phyloP scores from a whole-genome alignment of 257 asterid species.

The Anisodus tanguticus region DNA sequence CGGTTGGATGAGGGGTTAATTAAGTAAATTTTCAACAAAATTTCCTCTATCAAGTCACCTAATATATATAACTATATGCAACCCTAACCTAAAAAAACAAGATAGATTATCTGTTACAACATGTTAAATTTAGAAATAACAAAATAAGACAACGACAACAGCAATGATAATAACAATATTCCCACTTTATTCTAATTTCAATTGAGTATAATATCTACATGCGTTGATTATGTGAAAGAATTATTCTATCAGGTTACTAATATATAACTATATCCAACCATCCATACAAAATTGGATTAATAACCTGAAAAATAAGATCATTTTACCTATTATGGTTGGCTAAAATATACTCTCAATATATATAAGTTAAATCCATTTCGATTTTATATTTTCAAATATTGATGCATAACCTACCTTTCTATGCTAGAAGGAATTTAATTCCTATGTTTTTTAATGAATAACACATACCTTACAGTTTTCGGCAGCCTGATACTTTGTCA shows the following conservation, averaged over 20 bases:
- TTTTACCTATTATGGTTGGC: too few relatives aligned
- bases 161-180: background rate
- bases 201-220: background rate
- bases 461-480: slow-evolving; percentile 74
- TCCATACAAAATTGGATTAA: too few relatives aligned
- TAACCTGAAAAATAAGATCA: too few relatives aligned
- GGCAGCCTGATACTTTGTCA: slow-evolving; percentile 86
- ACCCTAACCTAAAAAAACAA: too few relatives aligned
- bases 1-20: too few relatives aligned
- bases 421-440: background rate
- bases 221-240: too few relatives aligned
- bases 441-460: too few relatives aligned
- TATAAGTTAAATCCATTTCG: too few relatives aligned
- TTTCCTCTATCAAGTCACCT: background rate
- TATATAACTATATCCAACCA: background rate
- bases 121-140: too few relatives aligned
- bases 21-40: too few relatives aligned
- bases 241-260: background rate
- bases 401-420: background rate
- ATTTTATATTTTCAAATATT: background rate
- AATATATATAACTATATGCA: background rate
- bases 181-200: background rate
- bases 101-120: too few relatives aligned
- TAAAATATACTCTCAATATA: too few relatives aligned
- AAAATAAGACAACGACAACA: background rate